phyloP scores from a whole-genome alignment of 495 filamentous ascomycete species.

The Podospora australis region DNA sequence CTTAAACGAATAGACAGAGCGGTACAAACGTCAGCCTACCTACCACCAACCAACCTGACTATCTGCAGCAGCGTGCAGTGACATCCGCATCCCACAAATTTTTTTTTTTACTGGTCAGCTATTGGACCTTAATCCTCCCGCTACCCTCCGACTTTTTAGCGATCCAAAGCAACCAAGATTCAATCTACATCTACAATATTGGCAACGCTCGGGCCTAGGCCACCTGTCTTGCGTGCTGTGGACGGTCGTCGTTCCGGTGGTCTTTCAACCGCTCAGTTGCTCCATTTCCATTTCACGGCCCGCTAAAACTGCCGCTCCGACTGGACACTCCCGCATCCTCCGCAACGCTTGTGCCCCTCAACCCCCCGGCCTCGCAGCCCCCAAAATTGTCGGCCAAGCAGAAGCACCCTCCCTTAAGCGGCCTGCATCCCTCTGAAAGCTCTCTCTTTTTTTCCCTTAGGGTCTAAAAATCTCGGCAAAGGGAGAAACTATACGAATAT shows the following conservation, averaged over 20 bases:
- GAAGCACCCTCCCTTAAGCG: neutral
- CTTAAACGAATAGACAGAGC: no score
- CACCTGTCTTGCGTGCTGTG: slow-evolving; percentile 3
- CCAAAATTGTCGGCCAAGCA: slow-evolving; percentile 12
- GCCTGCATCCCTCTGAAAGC: neutral
- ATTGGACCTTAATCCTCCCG: slow-evolving; percentile 3
- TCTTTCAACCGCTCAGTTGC: no score
- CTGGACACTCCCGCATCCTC: slow-evolving; percentile 10
- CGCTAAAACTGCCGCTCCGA: slow-evolving; percentile 19
- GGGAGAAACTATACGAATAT: slow-evolving; percentile 1
- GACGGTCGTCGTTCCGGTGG: slow-evolving; percentile 6
- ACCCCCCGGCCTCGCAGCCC: slow-evolving; percentile 15
- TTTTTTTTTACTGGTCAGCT: neutral
- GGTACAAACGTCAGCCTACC: no score
- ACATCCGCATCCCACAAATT: no score
- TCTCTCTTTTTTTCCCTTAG: slow-evolving; percentile 6
- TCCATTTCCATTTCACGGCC: slow-evolving; percentile 8
- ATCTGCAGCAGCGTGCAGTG: no score
- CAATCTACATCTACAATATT: no score
- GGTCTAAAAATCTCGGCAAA: neutral
- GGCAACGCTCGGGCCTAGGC: neutral
- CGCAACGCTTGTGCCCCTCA: slow-evolving; percentile 13
- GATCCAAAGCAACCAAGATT: slow-evolving; percentile 2
- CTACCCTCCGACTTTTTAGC: slow-evolving; percentile 7
- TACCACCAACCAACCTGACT: no score